Evolutionary conservation across 2,329 filamentous ascomycete genomes (phyloP).

Genomic region (Fusarium sp.): DNA sequence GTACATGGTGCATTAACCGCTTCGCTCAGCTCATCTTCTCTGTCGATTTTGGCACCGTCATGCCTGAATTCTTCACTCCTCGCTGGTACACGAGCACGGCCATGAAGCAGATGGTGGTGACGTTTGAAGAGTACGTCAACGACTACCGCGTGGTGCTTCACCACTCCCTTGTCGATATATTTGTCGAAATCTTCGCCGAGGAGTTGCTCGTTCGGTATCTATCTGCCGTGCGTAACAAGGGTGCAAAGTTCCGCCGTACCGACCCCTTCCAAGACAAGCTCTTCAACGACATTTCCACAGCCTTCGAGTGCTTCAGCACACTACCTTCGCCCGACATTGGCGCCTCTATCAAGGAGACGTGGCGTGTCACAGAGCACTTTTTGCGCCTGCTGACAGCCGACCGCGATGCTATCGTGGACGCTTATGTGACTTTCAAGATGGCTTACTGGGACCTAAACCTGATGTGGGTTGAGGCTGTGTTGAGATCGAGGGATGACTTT

Average conservation of each 20-base stretch:
- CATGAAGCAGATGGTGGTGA: constrained; percentile 94
- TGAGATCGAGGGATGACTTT: constrained; percentile 92
- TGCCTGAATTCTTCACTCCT: constrained; percentile 91
- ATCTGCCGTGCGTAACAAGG: constrained; percentile 86
- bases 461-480: constrained; percentile 93
- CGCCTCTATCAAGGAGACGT: constrained; percentile 86
- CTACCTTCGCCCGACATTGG: constrained; percentile 79
- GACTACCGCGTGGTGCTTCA: constrained; percentile 91
- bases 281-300: constrained; percentile 90
- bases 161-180: constrained; percentile 88
- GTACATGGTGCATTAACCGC: constrained; percentile 90
- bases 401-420: constrained; percentile 78
- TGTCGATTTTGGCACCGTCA: constrained; percentile 87
- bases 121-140: constrained; percentile 93
- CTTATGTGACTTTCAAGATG: constrained; percentile 87
- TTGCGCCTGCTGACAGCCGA: constrained; percentile 84
- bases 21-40: constrained; percentile 91
- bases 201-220: constrained; percentile 92
- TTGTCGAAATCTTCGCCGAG: constrained; percentile 93
- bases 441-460: constrained; percentile 96
- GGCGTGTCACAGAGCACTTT: constrained; percentile 91
- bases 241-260: constrained; percentile 86
- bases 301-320: constrained; percentile 88
- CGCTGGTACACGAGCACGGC: constrained; percentile 89
- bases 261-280: constrained; percentile 95